phyloP scores from a whole-genome alignment of 1,284 basidiomycete genomes.

The Sutorius eximius region DNA sequence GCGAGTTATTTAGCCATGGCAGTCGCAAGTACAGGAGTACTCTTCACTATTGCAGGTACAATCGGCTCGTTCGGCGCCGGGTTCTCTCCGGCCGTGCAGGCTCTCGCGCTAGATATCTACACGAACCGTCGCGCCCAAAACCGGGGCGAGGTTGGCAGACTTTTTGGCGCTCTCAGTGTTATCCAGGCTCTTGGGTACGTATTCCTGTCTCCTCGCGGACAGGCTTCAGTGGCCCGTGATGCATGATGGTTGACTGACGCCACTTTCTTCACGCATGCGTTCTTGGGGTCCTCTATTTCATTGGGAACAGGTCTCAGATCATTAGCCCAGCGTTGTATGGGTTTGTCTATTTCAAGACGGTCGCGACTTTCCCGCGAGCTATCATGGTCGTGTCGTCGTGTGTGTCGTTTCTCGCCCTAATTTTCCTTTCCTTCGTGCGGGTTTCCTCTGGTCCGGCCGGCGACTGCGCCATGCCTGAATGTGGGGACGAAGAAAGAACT shows the following conservation, averaged over 20 bases:
- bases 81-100: conserved; percentile 63
- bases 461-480: not conserved
- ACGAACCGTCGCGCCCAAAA: conserved; percentile 42
- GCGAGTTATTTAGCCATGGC: conserved; percentile 53
- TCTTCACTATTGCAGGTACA: conserved; percentile 51
- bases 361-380: conserved; percentile 45
- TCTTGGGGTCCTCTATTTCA: not conserved
- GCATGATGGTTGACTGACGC: not conserved
- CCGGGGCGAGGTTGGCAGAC: conserved; percentile 50
- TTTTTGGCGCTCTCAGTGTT: conserved; percentile 75
- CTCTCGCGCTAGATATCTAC: conserved; percentile 66
- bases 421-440: conserved; percentile 38
- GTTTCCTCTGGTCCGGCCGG: conserved; percentile 20
- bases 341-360: conserved; percentile 46
- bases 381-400: conserved; percentile 41
- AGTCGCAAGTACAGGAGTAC: conserved; percentile 39
- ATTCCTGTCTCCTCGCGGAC: not conserved
- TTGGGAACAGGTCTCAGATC: conserved; percentile 39
- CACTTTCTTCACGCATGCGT: not conserved
- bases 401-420: conserved; percentile 33
- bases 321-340: conserved; percentile 54
- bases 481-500: conserved; percentile 6
- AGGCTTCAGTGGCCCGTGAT: not conserved
- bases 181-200: conserved; percentile 63
- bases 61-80: conserved; percentile 56